Percentiles rank a stretch among this genome's conserved stretches.
Evolutionary conservation across 345 rosid species (phyloP).

Genomic region (Lepidium aucheri): DNA sequence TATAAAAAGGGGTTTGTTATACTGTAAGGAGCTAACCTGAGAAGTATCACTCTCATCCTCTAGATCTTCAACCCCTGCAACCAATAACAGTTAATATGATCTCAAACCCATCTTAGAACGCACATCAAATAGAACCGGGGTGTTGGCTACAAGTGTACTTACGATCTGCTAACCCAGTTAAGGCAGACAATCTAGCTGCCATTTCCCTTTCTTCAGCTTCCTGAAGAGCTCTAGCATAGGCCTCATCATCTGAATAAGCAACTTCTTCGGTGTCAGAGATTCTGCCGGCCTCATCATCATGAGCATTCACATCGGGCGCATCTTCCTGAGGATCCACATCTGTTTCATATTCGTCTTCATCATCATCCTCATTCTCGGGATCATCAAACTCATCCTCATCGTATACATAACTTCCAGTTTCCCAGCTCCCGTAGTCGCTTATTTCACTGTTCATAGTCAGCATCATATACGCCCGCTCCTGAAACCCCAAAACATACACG

Average conservation of each 20-base stretch:
- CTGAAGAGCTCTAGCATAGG: constrained; percentile 87
- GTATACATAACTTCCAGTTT: constrained; percentile 48
- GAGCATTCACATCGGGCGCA: constrained; percentile 51
- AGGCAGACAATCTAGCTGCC: constrained; percentile 72
- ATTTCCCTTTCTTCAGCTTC: constrained; percentile 88
- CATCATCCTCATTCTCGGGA: constrained; percentile 38
- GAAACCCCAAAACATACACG: neutral
- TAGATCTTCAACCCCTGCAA: constrained; percentile 51
- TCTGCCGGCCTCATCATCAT: constrained; percentile 30
- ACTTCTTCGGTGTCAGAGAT: constrained; percentile 42
- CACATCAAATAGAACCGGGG: neutral
- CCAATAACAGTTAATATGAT: constrained; percentile 14
- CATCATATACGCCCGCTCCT: constrained; percentile 96
- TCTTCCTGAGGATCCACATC: constrained; percentile 45
- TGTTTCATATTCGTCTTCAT: constrained; percentile 29
- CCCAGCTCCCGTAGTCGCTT: constrained; percentile 86
- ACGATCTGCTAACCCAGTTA: constrained; percentile 59
- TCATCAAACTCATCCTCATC: constrained; percentile 71
- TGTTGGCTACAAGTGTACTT: constrained; percentile 20
- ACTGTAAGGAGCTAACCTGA: constrained; percentile 44
- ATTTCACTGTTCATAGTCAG: constrained; percentile 56
- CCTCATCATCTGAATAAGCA: constrained; percentile 70
- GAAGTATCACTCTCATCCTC: constrained; percentile 50
- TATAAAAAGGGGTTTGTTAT: neutral
- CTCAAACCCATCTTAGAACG: neutral